phyloP scores from a whole-genome alignment of 1,139 yeast genomes.

The Yamadazyma buinensis region DNA sequence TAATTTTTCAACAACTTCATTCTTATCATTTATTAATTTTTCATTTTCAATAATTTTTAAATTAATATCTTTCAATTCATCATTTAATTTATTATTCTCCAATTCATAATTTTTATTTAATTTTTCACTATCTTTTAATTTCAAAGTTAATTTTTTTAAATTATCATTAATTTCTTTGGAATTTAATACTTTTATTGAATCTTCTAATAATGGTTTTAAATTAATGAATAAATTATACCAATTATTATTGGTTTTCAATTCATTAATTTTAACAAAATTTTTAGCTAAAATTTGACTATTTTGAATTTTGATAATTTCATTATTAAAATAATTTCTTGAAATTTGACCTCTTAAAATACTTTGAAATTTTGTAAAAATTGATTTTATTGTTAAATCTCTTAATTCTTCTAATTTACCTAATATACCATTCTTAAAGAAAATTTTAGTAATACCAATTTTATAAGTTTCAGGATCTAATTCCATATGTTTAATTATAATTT shows the following conservation, averaged over 20 bases:
- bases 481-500: constrained; percentile 58
- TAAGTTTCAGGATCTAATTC: constrained; percentile 61
- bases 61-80: constrained; percentile 52
- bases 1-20: constrained; percentile 20
- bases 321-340: constrained; percentile 50
- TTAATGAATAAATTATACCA: constrained; percentile 79
- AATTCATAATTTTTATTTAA: constrained; percentile 38
- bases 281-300: constrained; percentile 69
- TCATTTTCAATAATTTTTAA: constrained; percentile 29
- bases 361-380: constrained; percentile 60
- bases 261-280: constrained; percentile 55
- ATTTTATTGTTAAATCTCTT: constrained; percentile 63
- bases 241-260: constrained; percentile 48
- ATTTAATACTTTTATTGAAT: constrained; percentile 56
- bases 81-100: constrained; percentile 44
- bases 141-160: constrained; percentile 30
- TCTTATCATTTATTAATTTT: constrained; percentile 25
- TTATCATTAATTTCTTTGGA: constrained; percentile 54
- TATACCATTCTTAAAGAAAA: constrained; percentile 93
- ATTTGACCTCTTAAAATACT: constrained; percentile 63
- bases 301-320: constrained; percentile 55
- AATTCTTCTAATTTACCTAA: constrained; percentile 79
- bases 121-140: constrained; percentile 40
- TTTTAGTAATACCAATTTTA: constrained; percentile 79
- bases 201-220: constrained; percentile 74